Base-by-base conservation (phyloP, 768 basidiomycete species). In the Neoboletus subvelutipes region DNA sequence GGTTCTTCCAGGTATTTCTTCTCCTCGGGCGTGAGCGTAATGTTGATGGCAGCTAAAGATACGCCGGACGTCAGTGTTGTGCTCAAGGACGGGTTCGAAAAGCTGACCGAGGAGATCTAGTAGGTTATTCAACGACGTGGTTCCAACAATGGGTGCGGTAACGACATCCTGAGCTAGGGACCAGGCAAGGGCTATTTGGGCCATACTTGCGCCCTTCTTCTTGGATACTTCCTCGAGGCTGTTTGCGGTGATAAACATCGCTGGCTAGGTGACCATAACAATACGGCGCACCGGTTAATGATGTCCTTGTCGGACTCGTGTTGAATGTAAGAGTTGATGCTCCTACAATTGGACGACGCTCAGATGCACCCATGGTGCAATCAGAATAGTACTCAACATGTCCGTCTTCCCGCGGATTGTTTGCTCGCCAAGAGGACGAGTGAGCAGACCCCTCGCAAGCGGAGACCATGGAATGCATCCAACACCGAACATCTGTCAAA, bases 401-500 rank as follows among this genome's bases (percentile, higher is more conserved):
- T 54, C 53, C 5, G 53, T 54, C 53, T 29, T 28, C 18, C 53
- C 53, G 36, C 36, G 53, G 36, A 54, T 34, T 17, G 49, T 54
- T 54, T 54, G n/a, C 26, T 52, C 36, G 24, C 36, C 50, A 29
- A 54, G 53, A 29, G 49, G 49, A 13, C 53, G 53, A 12, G 49
- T 52, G 49, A 54, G 53, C 6, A 54, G 22, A 1, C 53, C 53
- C 29, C 49, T 54, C 28, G 53, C 53, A 10, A 54, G 50, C 6
- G 53, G 53, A 29, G 53, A 54, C 53, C 53, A 54, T 20, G 49
- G 49, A 39, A 54, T 54, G 28, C 47, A 39, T 52, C 53, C 53
- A 20, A 54, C 48, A 28, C 53, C 53, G 29, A 54, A 52, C 53
- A 54, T 54, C 53, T 52, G 54, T 84, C 82, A 29, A 81, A 73